Evolutionary conservation across 345 rosid genomes (phyloP), one percentile per base, ranked within the genome.

Genomic region (Lepidium africanum): DNA sequence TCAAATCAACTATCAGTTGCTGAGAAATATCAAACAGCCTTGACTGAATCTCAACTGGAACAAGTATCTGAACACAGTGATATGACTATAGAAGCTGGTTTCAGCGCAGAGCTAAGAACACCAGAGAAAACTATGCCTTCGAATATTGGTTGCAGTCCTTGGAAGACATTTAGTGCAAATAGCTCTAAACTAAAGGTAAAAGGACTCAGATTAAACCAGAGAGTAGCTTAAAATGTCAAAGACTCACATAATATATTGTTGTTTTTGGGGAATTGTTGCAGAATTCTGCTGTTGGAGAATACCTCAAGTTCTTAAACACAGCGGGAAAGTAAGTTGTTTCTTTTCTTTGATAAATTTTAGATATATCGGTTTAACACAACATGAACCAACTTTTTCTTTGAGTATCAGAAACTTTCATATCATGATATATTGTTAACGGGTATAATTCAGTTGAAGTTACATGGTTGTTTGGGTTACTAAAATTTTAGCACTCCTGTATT

Each of bases 241-340:
- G 8, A 11, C 27, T 70, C 45, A 30, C 59, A 38, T 52, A 38
- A 65, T 13, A 40, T 23, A 12, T 0, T 19, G 15, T 32, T 5
- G 9, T n/a, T 48, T 50, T 6, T 39, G 12, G 40, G 16, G 40
- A 41, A 60, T n/a, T 75, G 23, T 49, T 77, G 74, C 85, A 89
- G 96, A 76, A 73, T 0, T 82, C 85, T 50, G 79, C 83, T 37
- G 79, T 83, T 73, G 80, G 80, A 55, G 91, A 85, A 59, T 90
- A 83, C 51, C 82, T 90, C 36, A 84, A 55, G 65, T 69, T 90
- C 60, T 55, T 90, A 53, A 90, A 90, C 70, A 82, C 85, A 1
- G 94, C 87, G 36, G 76, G 59, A 77, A 90, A 84, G 91, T 87
- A 71, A 85, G 96, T 80, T 11, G 6, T 58, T 7, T 49, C 10